Evolutionary conservation across 2,329 filamentous ascomycete genomes (phyloP), one percentile per base, ranked within the genome.

Genomic region (Fusarium sp.): DNA sequence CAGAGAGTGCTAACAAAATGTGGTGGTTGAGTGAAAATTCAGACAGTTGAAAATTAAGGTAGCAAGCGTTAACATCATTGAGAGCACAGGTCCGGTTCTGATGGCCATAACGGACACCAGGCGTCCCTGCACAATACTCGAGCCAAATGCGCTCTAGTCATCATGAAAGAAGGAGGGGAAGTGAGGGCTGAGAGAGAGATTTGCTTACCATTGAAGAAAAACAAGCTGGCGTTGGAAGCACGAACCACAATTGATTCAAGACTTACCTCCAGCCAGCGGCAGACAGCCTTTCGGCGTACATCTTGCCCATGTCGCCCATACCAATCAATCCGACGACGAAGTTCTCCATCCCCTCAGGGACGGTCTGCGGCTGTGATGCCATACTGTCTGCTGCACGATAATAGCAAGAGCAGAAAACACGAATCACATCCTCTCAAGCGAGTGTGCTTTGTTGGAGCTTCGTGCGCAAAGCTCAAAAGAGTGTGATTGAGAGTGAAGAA

Each of bases 101-200:
- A 83, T 81, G 85, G 91, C 93, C 95, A 87, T 91, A 97, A 89
- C 91, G 90, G 84, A 81, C 83, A 81, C 84, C 84, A 83, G 83
- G 81, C 80, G 80, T 78, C 83, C 81, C 83, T 85, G 83, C 81
- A 84, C 89, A 88, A 94, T 97, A 87, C 95, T 98, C 95, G 93
- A 98, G 95, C 95, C 95, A 98, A 98, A 98, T 98, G 95, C 95
- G 94, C 95, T 98, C 95, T 95, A 93, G 95, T 98, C 95, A 98
- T 98, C 95, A 96, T 94, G 79, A 79, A 75, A 62, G 56, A 75
- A 58, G 63, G 60, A 48, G 39, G 52, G 47, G 33, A 18, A 23
- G 47, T 36, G 35, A 52, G 27, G 43, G 20, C 17, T 33, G 55
- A 58, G 31, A 54, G 64, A 37, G 47, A 63, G 42, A 25, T 25